phyloP scores from a whole-genome alignment of 179 eudicot species.

The Gypsophila paniculata region DNA sequence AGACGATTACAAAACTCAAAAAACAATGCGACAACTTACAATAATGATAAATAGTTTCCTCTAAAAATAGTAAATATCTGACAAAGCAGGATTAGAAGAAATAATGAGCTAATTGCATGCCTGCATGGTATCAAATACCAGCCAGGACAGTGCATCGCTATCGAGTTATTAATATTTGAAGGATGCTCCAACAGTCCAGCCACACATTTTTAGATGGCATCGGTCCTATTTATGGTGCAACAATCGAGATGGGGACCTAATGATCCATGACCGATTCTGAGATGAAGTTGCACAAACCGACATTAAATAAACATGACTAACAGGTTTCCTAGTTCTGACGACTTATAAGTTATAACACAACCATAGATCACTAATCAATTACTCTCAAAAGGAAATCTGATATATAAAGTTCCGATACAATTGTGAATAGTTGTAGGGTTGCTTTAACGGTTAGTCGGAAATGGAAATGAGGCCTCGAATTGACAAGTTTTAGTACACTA shows the following conservation, averaged over 20 bases:
- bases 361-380: not conserved
- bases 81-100: not conserved
- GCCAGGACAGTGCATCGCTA: not conserved
- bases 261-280: not conserved
- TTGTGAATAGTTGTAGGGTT: not conserved
- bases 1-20: too few relatives aligned
- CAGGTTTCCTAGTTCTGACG: not conserved
- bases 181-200: not conserved
- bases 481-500: too few relatives aligned
- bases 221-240: not conserved
- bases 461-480: too few relatives aligned
- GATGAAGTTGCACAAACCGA: not conserved
- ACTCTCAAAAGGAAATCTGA: too few relatives aligned
- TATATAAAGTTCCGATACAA: not conserved
- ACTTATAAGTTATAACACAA: constrained; percentile 3
- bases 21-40: not conserved
- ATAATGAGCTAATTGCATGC: not conserved
- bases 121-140: not conserved
- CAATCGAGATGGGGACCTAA: not conserved
- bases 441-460: not conserved
- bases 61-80: not conserved
- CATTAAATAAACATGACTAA: not conserved
- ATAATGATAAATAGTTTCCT: not conserved
- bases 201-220: too few relatives aligned
- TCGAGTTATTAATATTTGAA: not conserved